Conservation (phyloP, 2,329 filamentous ascomycete genomes). For the Sporothrix dimorphospora region DNA sequence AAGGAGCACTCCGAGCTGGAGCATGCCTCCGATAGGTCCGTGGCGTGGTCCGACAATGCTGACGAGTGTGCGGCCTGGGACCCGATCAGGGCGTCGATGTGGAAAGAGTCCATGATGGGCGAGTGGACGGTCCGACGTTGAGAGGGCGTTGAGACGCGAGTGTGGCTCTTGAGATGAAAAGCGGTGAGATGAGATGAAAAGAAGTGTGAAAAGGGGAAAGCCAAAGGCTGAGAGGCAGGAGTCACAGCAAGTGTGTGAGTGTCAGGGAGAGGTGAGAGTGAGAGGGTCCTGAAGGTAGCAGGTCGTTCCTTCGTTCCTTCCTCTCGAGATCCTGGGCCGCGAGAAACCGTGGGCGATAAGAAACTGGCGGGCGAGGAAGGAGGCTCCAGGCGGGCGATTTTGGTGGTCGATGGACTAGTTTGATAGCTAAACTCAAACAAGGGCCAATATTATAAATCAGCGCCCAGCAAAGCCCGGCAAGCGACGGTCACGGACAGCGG, state of each 20-base stretch:
- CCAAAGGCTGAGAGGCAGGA: background rate
- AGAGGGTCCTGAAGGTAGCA: background rate
- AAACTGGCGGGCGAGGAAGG: background rate
- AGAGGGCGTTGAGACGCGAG: background rate
- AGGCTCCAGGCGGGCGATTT: background rate
- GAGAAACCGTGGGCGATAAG: slow-evolving; percentile 12
- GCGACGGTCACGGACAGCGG: background rate
- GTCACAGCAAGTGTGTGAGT: background rate
- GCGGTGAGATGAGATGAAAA: background rate
- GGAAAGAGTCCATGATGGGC: slow-evolving; percentile 15
- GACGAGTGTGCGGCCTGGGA: slow-evolving; percentile 7
- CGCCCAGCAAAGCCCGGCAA: slow-evolving; percentile 6
- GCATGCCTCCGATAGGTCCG: background rate
- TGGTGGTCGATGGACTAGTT: background rate
- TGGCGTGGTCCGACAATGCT: background rate
- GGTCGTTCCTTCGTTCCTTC: background rate
- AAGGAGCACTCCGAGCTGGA: slow-evolving; percentile 15
- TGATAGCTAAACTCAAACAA: slow-evolving; percentile 11
- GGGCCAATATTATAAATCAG: slow-evolving; percentile 21
- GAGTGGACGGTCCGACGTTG: background rate
- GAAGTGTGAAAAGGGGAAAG: background rate
- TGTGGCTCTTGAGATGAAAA: background rate
- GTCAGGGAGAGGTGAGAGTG: background rate
- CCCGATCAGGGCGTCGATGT: slow-evolving; percentile 25
- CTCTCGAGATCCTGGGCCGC: background rate